Conservation (phyloP, 331 rosid genomes). For the Acacia pycnantha region DNA sequence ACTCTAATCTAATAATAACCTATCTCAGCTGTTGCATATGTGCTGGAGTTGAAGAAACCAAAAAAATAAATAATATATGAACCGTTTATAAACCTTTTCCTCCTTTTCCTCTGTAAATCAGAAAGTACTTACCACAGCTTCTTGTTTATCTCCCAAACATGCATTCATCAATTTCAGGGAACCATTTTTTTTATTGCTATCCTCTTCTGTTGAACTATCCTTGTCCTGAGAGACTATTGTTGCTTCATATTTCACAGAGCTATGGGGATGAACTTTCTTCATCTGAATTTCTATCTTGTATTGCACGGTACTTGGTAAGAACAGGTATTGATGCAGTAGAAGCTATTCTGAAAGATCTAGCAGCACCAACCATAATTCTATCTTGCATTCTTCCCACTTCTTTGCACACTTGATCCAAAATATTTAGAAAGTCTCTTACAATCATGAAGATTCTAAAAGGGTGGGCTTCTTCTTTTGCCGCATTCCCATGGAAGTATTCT, state of each 20-base stretch:
- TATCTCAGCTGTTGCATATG: slow-evolving; percentile 35
- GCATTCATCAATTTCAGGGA: slow-evolving; percentile 27
- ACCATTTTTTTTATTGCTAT: slow-evolving; percentile 3
- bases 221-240: slow-evolving; percentile 41
- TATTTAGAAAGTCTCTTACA: slow-evolving; percentile 82
- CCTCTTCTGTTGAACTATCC: slow-evolving; percentile 27
- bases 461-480: slow-evolving; percentile 91
- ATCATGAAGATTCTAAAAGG: slow-evolving; percentile 94
- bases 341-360: slow-evolving; percentile 91
- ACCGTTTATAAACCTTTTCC: neutral
- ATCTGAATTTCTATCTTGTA: slow-evolving; percentile 78
- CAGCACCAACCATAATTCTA: slow-evolving; percentile 61
- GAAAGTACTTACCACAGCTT: slow-evolving; percentile 8
- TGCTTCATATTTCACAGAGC: slow-evolving; percentile 38
- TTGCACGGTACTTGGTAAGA: slow-evolving; percentile 76
- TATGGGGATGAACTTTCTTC: slow-evolving; percentile 89
- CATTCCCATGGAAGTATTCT: slow-evolving; percentile 82
- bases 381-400: slow-evolving; percentile 95
- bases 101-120: slow-evolving; percentile 13
- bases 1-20: slow-evolving; percentile 49
- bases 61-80: neutral
- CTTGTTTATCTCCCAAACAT: slow-evolving; percentile 19
- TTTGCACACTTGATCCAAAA: slow-evolving; percentile 93
- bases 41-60: slow-evolving; percentile 15
- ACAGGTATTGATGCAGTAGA: slow-evolving; percentile 92